Percentiles rank a stretch among this genome's conserved stretches.
Conservation (phyloP, 495 filamentous ascomycete species). For the Penicillium silybi region DNA sequence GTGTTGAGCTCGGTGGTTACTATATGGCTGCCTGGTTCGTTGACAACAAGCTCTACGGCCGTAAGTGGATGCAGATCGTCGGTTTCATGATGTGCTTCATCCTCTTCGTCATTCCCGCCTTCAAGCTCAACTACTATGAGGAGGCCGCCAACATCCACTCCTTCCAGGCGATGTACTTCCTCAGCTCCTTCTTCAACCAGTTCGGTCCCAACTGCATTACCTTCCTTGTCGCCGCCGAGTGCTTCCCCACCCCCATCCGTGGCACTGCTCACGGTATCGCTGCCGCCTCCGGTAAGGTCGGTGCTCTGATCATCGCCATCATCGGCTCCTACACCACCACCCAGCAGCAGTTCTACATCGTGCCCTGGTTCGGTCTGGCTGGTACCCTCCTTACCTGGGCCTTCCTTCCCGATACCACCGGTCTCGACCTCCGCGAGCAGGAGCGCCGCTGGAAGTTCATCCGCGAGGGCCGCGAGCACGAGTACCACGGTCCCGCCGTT, state of each 20-base stretch:
- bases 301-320: slow-evolving; percentile 75
- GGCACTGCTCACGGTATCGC: slow-evolving; percentile 87
- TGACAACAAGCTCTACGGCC: slow-evolving; percentile 86
- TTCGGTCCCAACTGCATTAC: slow-evolving; percentile 89
- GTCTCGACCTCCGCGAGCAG: slow-evolving; percentile 88
- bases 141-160: slow-evolving; percentile 57
- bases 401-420: slow-evolving; percentile 88
- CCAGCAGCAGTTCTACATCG: slow-evolving; percentile 74
- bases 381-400: slow-evolving; percentile 73
- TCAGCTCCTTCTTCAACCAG: slow-evolving; percentile 91
- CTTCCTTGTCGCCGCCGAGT: slow-evolving; percentile 86
- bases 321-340: slow-evolving; percentile 81
- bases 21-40: slow-evolving; percentile 74
- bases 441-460: slow-evolving; percentile 82
- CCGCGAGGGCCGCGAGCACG: slow-evolving; percentile 62
- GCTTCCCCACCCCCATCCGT: slow-evolving; percentile 82
- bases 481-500: slow-evolving; percentile 85
- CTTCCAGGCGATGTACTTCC: slow-evolving; percentile 90
- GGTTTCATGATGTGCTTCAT: slow-evolving; percentile 84
- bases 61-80: slow-evolving; percentile 85
- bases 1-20: slow-evolving; percentile 73
- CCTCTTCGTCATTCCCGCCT: slow-evolving; percentile 79
- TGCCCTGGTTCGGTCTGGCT: slow-evolving; percentile 83
- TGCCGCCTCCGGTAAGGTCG: slow-evolving; percentile 75
- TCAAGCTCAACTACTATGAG: slow-evolving; percentile 75